Base-by-base conservation (phyloP, 1,284 basidiomycete genomes). In the Xerocomus nothofagi region DNA sequence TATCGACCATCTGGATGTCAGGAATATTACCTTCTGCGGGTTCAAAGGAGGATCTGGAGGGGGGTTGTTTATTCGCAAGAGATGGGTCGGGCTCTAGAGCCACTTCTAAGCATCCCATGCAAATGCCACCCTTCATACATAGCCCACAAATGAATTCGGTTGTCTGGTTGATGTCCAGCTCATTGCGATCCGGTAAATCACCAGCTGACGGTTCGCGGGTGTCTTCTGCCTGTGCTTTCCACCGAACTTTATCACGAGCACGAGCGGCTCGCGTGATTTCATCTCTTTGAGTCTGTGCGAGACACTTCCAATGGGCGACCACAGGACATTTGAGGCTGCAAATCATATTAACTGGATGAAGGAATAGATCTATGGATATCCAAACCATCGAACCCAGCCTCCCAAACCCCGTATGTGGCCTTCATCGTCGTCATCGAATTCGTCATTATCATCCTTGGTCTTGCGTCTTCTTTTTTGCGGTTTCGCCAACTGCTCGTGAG, bases 361-460 rank as follows among this genome's bases (percentile, higher is more conserved):
- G 20, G 23, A 39, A 39, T 14, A 39, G 31, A 46, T 27, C 2
- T 20, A 20, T 29, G 18, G 11, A 49, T 21, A 52, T 53, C 36
- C 79, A 49, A 64, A 89, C 88, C 91, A 94, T 72, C 84, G 79
- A 50, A 93, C 81, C 92, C 92, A 95, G 23, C 92, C 92, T 20
- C 88, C 88, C 36, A 89, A 70, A 6, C 65, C 65, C n/a, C 64
- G 68, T 6, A 82, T 68, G 39, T 73, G 71, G 46, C 83, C 81
- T 39, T 82, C 78, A 23, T 81, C 78, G 21, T 80, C 77, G n/a
- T 78, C 79, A 9, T 74, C 70, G 47, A 58, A 52, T 48, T 48
- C 59, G 9, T 6, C 41, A 30, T 79, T 72, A 49, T 77, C 71
- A 18, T 71, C 69, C 9, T 67, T 69, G 15, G 63, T 63, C 37